A percentile compares a stretch with the other conserved stretches of the same genome.
Conservation (phyloP, 2,329 filamentous ascomycete species). For the Clonostachys chloroleuca region DNA sequence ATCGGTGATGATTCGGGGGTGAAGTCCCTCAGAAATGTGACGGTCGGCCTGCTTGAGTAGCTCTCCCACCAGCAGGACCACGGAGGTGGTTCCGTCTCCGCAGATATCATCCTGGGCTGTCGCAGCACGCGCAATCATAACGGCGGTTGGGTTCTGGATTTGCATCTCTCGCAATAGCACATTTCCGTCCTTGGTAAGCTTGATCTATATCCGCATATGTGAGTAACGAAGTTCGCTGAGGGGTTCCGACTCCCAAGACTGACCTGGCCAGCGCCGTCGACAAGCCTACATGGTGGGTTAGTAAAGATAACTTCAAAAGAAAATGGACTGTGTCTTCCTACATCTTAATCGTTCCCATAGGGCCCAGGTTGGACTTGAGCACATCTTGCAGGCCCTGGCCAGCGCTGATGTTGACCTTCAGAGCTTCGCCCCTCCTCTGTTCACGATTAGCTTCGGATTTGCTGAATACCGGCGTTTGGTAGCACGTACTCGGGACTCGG, state of each 20-base stretch:
- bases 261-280: constrained; percentile 67
- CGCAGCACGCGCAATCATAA: constrained; percentile 77
- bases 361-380: constrained; percentile 92
- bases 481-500: constrained; percentile 82
- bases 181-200: constrained; percentile 98
- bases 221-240: not conserved
- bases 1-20: constrained; percentile 94
- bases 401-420: constrained; percentile 93
- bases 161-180: constrained; percentile 77
- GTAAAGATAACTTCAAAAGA: not conserved
- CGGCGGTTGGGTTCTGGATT: constrained; percentile 97
- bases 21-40: constrained; percentile 94
- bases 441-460: constrained; percentile 16
- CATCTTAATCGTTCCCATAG: constrained; percentile 95
- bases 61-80: constrained; percentile 92
- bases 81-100: constrained; percentile 95
- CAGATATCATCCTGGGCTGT: constrained; percentile 98
- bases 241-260: constrained; percentile 14
- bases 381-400: constrained; percentile 93
- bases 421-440: constrained; percentile 92
- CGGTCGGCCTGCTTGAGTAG: constrained; percentile 96
- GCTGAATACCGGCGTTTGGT: constrained; percentile 5
- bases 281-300: constrained; percentile 41
- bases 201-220: constrained; percentile 60
- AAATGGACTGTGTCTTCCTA: constrained; percentile 26